Percentiles rank a stretch among this genome's conserved stretches.
phyloP scores from a whole-genome alignment of 306 rosid species.

The Glycine tomentella region DNA sequence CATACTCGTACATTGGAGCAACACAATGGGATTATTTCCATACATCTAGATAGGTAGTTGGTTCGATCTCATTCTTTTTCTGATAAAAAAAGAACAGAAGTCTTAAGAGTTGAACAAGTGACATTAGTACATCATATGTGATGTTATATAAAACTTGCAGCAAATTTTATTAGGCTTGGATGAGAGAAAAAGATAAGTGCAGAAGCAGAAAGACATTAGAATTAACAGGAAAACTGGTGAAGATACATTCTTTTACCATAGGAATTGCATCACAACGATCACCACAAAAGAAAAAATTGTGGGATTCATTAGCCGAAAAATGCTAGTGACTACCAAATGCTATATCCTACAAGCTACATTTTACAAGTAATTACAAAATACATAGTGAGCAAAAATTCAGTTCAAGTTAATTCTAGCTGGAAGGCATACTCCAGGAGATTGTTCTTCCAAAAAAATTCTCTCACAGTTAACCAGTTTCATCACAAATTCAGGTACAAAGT shows the following conservation, averaged over 20 bases:
- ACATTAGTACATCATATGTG: not conserved
- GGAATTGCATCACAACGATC: constrained; percentile 52
- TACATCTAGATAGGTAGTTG: not conserved
- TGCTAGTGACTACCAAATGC: constrained; percentile 51
- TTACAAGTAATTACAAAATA: constrained; percentile 73
- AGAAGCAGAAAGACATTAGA: not conserved
- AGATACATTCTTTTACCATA: constrained; percentile 45
- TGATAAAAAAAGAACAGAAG: not conserved
- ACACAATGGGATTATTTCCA: not conserved
- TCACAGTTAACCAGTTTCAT: constrained; percentile 64
- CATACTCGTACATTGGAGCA: too few species aligned
- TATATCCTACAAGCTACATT: constrained; percentile 64
- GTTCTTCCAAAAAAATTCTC: constrained; percentile 59
- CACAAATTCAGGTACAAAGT: constrained; percentile 40
- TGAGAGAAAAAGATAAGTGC: not conserved
- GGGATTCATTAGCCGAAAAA: constrained; percentile 48
- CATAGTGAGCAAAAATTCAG: constrained; percentile 55
- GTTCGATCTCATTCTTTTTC: not conserved
- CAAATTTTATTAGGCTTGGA: constrained; percentile 3
- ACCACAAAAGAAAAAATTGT: constrained; percentile 47
- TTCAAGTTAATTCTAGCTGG: constrained; percentile 74
- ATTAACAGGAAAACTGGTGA: not conserved
- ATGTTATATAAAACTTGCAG: not conserved
- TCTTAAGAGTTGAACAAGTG: not conserved
- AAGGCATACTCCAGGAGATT: constrained; percentile 68